A percentile compares a stretch with the other conserved stretches of the same genome.
These are phyloP conservation scores for Chenopodium suecicum DNA, from an alignment of 148 eudicot genomes.

Conservation along the genomic window DNA sequence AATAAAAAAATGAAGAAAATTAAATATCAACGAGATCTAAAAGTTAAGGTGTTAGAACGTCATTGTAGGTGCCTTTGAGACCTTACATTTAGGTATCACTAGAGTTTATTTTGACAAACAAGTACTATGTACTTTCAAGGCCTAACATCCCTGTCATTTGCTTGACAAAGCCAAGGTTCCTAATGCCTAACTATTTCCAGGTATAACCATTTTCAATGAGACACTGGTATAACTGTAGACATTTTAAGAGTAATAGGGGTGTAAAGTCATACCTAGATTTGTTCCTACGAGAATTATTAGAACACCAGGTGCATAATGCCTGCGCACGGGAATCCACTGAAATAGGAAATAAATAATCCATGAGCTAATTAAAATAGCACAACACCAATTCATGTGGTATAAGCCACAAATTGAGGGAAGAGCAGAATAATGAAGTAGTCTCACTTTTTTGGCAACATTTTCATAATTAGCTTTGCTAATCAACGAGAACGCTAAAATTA, in stretches of 20 bases:
- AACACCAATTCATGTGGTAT: neutral
- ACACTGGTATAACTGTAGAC: neutral
- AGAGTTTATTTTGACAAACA: neutral
- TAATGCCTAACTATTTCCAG: neutral
- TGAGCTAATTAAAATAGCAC: constrained; percentile 1
- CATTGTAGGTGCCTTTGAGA: neutral
- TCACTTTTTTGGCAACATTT: constrained; percentile 60
- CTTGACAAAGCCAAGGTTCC: neutral
- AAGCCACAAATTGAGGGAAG: neutral
- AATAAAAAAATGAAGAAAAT: neutral
- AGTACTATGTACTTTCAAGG: neutral
- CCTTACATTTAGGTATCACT: neutral
- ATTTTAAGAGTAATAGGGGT: neutral
- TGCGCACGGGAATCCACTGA: constrained; percentile 85
- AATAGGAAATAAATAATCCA: constrained; percentile 20
- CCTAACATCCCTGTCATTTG: neutral
- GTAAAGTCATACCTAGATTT: constrained; percentile 55
- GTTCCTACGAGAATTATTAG: constrained; percentile 88
- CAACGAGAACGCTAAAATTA: constrained; percentile 56
- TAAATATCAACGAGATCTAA: neutral
- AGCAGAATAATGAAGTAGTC: neutral
- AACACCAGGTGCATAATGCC: constrained; percentile 87
- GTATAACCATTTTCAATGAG: neutral
- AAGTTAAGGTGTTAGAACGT: neutral
- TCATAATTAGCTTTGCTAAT: constrained; percentile 71